These are phyloP conservation scores for Aspergillus hancockii DNA, from an alignment of 495 filamentous ascomycete genomes.

Conservation along the genomic window DNA sequence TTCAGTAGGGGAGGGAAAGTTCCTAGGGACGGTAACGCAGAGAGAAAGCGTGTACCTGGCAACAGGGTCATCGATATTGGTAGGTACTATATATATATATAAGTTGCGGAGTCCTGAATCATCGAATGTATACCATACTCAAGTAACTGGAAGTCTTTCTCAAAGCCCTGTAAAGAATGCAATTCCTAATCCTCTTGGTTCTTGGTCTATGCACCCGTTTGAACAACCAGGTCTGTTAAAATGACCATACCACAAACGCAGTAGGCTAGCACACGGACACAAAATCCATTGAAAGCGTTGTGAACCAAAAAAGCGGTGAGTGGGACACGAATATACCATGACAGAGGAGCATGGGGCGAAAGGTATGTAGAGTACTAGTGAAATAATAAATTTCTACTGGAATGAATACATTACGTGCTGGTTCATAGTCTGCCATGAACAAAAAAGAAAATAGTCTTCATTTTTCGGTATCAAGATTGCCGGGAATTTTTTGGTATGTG, in stretches of 20 bases:
- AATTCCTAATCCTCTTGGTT: too few relatives aligned
- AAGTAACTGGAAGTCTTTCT: not conserved
- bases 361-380: too few relatives aligned
- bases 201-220: too few relatives aligned
- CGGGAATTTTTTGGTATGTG: constrained; percentile 4
- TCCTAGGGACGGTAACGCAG: too few relatives aligned
- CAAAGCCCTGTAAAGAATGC: too few relatives aligned
- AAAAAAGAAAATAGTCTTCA: constrained; percentile 8
- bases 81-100: not conserved
- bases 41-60: too few relatives aligned
- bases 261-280: too few relatives aligned
- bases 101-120: not conserved
- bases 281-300: too few relatives aligned
- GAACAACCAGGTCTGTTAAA: not conserved
- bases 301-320: too few relatives aligned
- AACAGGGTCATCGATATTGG: not conserved
- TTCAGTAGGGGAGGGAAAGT: not conserved
- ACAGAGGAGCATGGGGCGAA: too few relatives aligned
- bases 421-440: not conserved
- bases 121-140: too few relatives aligned
- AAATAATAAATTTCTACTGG: not conserved
- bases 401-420: not conserved
- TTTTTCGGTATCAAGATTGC: constrained; percentile 14
- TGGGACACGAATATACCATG: too few relatives aligned
- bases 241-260: not conserved